Conservation (phyloP, 1,284 basidiomycete genomes). For the Peniophora sp. region DNA sequence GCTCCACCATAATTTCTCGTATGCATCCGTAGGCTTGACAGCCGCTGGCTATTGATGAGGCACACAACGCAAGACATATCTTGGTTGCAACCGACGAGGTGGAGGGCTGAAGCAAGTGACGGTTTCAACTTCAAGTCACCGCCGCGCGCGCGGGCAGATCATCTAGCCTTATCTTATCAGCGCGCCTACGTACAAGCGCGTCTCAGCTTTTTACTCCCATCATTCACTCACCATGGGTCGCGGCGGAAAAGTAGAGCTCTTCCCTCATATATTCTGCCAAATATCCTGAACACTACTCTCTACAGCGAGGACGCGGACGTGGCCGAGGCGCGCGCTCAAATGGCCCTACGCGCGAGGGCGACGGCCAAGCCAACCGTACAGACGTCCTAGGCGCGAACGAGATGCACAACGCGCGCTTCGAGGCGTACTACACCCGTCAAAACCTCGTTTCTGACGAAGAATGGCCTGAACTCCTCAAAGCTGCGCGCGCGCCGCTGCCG, state of each 20-base stretch:
- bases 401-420: constrained; percentile 70
- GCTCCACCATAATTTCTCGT: no score
- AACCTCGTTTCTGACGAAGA: constrained; percentile 62
- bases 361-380: constrained; percentile 15
- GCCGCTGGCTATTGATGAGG: no score
- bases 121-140: no score
- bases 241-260: background rate
- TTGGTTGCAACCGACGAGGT: no score
- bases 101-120: no score
- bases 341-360: background rate
- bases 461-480: constrained; percentile 71
- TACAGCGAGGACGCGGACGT: constrained; percentile 1
- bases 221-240: background rate
- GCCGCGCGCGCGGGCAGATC: no score
- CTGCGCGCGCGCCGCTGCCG: constrained; percentile 72
- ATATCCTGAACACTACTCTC: background rate
- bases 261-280: background rate
- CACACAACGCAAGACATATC: no score
- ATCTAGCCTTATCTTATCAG: no score
- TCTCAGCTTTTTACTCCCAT: no score
- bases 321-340: constrained; percentile 1
- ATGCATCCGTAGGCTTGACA: no score
- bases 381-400: constrained; percentile 41
- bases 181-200: no score
- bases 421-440: constrained; percentile 73